phyloP scores from a whole-genome alignment of 2,329 filamentous ascomycete genomes.

The Fusarium globosum region DNA sequence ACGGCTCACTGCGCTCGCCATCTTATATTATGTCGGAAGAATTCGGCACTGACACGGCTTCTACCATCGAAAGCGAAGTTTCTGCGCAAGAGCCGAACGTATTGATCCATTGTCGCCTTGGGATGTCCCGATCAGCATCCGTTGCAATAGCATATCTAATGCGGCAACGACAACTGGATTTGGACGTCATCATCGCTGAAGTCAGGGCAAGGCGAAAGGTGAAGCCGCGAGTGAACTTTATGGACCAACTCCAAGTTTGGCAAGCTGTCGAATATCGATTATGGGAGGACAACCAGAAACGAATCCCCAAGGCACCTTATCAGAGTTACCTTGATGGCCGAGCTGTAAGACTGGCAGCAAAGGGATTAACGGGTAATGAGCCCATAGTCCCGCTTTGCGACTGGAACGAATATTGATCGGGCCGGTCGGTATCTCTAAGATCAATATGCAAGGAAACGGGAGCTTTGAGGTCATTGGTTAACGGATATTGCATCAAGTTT shows the following conservation, averaged over 20 bases:
- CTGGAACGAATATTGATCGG: slow-evolving; percentile 10
- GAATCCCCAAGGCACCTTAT: slow-evolving; percentile 44
- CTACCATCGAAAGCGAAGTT: slow-evolving; percentile 13
- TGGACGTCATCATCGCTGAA: slow-evolving; percentile 29
- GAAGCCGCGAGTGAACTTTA: slow-evolving; percentile 46
- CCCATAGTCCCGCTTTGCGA: slow-evolving; percentile 26
- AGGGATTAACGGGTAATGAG: slow-evolving; percentile 37
- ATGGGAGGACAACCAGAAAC: slow-evolving; percentile 44
- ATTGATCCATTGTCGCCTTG: slow-evolving; percentile 50
- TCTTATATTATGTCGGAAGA: slow-evolving; percentile 4
- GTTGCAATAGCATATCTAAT: slow-evolving; percentile 49
- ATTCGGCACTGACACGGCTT: neutral
- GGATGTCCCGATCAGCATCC: slow-evolving; percentile 48
- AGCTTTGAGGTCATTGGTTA: slow-evolving; percentile 11
- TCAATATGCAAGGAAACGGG: neutral
- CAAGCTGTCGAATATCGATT: slow-evolving; percentile 44
- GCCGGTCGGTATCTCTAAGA: neutral
- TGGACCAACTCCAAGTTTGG: slow-evolving; percentile 50
- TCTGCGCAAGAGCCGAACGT: slow-evolving; percentile 31
- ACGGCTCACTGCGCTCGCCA: neutral
- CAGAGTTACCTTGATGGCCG: slow-evolving; percentile 33
- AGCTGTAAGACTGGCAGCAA: slow-evolving; percentile 34
- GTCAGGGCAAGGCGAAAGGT: slow-evolving; percentile 40
- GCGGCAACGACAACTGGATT: slow-evolving; percentile 37
- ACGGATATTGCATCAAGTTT: slow-evolving; percentile 8